phyloP scores from a whole-genome alignment of 2,329 filamentous ascomycete genomes.

The Fusarium sp. region DNA sequence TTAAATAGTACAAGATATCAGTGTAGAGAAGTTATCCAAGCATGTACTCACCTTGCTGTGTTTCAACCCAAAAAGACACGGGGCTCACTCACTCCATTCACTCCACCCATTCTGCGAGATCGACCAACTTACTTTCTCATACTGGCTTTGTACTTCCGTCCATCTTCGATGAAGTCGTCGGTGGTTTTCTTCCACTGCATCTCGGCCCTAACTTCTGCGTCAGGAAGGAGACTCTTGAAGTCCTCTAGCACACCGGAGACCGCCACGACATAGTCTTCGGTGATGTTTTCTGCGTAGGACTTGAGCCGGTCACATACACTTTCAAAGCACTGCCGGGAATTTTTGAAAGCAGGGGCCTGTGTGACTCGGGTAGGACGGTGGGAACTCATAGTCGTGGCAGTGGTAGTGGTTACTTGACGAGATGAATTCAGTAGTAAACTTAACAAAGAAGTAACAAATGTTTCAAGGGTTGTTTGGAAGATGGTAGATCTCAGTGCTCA shows the following conservation, averaged over 20 bases:
- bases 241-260: not conserved
- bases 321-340: not conserved
- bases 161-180: not conserved
- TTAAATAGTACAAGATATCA: not conserved
- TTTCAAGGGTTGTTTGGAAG: not conserved
- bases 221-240: not conserved
- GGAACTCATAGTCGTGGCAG: not conserved
- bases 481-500: not conserved
- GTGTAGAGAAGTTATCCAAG: conserved; percentile 4
- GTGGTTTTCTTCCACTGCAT: not conserved
- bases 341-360: not conserved
- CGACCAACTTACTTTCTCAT: not conserved
- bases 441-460: not conserved
- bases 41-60: conserved; percentile 8
- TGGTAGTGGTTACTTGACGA: not conserved
- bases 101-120: not conserved
- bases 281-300: not conserved
- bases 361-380: not conserved
- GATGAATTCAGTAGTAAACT: not conserved
- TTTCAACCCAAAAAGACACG: not conserved
- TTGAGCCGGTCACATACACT: not conserved
- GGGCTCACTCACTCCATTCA: not conserved
- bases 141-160: not conserved
- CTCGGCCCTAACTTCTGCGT: not conserved
- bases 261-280: not conserved